Evolutionary conservation across 495 filamentous ascomycete genomes (phyloP).

Genomic region (Ramalina intermedia): DNA sequence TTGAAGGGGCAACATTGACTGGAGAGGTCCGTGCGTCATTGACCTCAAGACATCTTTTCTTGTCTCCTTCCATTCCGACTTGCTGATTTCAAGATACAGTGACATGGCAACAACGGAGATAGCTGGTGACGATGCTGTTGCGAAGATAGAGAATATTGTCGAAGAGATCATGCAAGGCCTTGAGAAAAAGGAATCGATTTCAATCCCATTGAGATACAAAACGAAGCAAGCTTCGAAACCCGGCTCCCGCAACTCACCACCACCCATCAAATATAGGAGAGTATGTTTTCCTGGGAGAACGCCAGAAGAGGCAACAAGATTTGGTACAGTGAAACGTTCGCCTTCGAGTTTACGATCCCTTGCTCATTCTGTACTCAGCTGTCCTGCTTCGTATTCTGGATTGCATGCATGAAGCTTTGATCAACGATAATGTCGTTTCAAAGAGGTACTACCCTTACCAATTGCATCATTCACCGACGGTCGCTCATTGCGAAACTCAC

Average conservation of each 20-base stretch:
- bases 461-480: background rate
- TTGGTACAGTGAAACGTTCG: slow-evolving; percentile 30
- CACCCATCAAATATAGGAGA: background rate
- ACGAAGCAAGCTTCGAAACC: background rate
- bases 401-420: slow-evolving; percentile 53
- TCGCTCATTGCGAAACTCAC: background rate
- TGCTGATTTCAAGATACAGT: too few relatives aligned
- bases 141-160: slow-evolving; percentile 7
- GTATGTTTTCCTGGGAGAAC: slow-evolving; percentile 43
- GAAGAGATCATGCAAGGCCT: slow-evolving; percentile 2
- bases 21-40: too few relatives aligned
- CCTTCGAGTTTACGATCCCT: background rate
- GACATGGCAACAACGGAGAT: too few relatives aligned
- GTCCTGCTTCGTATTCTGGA: slow-evolving; percentile 54
- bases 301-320: slow-evolving; percentile 48
- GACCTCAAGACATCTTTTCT: too few relatives aligned
- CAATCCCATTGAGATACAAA: slow-evolving; percentile 7
- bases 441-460: slow-evolving; percentile 45
- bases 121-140: background rate
- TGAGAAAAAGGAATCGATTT: slow-evolving; percentile 1
- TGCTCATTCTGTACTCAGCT: slow-evolving; percentile 23
- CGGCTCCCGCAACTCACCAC: background rate
- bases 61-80: too few relatives aligned
- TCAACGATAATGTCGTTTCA: slow-evolving; percentile 47
- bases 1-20: too few relatives aligned